These are phyloP conservation scores for Scopulariopsis brevicaulis DNA, from an alignment of 2,329 filamentous ascomycete genomes.

Conservation along the genomic window DNA sequence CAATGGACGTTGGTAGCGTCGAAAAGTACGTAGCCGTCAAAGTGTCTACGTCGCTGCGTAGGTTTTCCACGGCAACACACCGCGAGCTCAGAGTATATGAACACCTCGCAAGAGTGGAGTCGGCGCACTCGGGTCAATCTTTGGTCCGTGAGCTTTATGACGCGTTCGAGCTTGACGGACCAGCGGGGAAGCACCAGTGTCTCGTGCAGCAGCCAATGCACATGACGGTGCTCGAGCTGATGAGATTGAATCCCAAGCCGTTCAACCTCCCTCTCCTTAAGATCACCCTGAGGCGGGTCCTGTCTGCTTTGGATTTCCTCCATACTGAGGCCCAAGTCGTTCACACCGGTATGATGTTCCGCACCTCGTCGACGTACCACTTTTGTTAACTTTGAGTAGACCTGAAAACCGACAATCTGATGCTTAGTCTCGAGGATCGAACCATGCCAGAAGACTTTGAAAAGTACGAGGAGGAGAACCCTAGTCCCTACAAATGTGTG, in stretches of 20 bases:
- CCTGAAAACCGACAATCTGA: constrained; percentile 7
- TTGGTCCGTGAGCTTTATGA: too few species aligned
- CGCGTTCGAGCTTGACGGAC: constrained; percentile 1
- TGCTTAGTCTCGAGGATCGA: constrained; percentile 7
- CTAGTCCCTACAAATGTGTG: too few species aligned
- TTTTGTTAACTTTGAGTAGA: not conserved
- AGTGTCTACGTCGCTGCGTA: too few species aligned
- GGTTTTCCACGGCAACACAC: too few species aligned
- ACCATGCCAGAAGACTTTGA: constrained; percentile 5
- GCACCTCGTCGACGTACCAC: not conserved
- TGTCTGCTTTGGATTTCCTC: constrained; percentile 6
- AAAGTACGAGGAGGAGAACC: not conserved
- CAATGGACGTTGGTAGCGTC: not conserved
- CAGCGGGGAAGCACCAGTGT: constrained; percentile 3
- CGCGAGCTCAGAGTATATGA: too few species aligned
- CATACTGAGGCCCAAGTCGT: constrained; percentile 5
- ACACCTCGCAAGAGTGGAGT: constrained; percentile 3
- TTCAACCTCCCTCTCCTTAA: not conserved
- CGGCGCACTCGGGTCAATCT: constrained; percentile 4
- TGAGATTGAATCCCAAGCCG: not conserved
- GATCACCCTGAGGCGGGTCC: constrained; percentile 1
- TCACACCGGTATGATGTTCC: not conserved
- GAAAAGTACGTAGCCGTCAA: constrained; percentile 1
- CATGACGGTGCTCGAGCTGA: not conserved
- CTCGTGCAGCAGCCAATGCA: constrained; percentile 6